These are phyloP conservation scores for Punica granatum DNA, from an alignment of 345 rosid species.

Conservation along the genomic window DNA sequence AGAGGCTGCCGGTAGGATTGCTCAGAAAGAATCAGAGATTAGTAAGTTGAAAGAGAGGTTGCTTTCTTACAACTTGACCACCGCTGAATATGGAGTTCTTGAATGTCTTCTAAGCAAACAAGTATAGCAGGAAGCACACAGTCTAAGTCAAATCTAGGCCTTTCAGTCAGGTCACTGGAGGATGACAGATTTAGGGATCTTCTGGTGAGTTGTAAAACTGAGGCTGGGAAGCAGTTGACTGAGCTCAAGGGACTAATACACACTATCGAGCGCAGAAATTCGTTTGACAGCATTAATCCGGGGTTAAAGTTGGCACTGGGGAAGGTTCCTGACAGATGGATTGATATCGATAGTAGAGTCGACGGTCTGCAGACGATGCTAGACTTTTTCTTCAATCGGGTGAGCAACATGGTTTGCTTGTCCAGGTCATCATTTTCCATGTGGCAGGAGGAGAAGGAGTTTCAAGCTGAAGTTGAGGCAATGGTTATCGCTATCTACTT, in stretches of 20 bases:
- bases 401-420: conserved; percentile 20
- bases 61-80: conserved; percentile 18
- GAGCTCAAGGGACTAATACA: conserved; percentile 58
- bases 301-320: no score
- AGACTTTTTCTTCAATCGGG: conserved; percentile 26
- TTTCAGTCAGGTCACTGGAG: conserved; percentile 14
- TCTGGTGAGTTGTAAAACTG: conserved; percentile 21
- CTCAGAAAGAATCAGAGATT: conserved; percentile 57
- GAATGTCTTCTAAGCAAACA: not conserved
- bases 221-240: conserved; percentile 39
- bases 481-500: conserved; percentile 38
- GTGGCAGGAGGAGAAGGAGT: conserved; percentile 52
- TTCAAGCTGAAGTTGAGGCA: conserved; percentile 39
- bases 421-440: conserved; percentile 29
- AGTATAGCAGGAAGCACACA: not conserved
- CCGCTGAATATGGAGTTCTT: not conserved
- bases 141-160: not conserved
- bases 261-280: conserved; percentile 17
- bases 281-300: conserved; percentile 24
- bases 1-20: conserved; percentile 58
- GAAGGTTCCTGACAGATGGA: conserved; percentile 28
- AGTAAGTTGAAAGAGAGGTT: conserved; percentile 36
- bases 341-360: conserved; percentile 27
- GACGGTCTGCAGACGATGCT: conserved; percentile 30
- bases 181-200: conserved; percentile 24